Conservation (phyloP, 139 green algal genomes). For the Coccomyxa sp. region DNA sequence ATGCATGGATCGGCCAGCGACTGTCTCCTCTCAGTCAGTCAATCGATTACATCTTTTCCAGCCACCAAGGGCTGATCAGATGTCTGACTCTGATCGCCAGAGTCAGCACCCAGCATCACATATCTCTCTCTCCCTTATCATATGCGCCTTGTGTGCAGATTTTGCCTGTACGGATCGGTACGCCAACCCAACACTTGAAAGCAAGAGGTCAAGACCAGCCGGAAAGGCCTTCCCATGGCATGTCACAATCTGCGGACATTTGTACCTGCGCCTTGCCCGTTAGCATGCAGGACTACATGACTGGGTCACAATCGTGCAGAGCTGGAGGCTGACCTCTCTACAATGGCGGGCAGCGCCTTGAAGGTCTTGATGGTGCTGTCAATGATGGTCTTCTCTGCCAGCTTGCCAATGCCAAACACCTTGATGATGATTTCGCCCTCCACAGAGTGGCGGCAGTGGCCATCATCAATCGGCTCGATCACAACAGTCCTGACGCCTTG, state of each 20-base stretch:
- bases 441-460: background rate
- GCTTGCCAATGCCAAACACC: background rate
- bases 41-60: too few species aligned
- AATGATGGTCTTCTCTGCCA: background rate
- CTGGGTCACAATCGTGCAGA: background rate
- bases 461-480: too few species aligned
- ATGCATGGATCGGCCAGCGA: too few species aligned
- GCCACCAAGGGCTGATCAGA: too few species aligned
- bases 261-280: background rate
- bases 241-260: background rate
- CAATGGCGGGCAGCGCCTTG: background rate
- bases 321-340: background rate
- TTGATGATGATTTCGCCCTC: background rate
- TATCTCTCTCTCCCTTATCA: too few species aligned
- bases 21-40: too few species aligned
- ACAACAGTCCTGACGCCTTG: too few species aligned
- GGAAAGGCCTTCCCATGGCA: background rate
- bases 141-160: too few species aligned
- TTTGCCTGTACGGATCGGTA: background rate
- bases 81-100: too few species aligned
- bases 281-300: background rate
- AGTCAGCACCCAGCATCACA: too few species aligned
- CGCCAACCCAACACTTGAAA: background rate
- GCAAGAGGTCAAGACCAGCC: background rate
- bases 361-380: constrained; percentile 4